Conservation (phyloP, 2,329 filamentous ascomycete genomes). For the Hypoxylon sp. region DNA sequence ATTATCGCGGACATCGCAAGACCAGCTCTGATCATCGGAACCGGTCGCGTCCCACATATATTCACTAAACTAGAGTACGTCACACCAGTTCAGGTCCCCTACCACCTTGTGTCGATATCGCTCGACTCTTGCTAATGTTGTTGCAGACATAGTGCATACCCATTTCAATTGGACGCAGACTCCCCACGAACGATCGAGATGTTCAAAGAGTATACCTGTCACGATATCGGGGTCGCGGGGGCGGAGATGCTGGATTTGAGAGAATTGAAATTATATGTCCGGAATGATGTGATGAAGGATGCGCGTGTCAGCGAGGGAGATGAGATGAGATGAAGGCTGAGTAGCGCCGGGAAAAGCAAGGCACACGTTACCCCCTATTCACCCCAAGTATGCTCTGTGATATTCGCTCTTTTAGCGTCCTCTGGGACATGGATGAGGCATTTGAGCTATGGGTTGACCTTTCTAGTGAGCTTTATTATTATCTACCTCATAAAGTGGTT, state of each 20-base stretch:
- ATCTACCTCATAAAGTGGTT: background rate
- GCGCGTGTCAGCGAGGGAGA: no score
- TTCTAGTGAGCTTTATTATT: background rate
- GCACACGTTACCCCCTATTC: background rate
- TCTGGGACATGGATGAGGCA: background rate
- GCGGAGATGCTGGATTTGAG: background rate
- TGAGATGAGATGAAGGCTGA: background rate
- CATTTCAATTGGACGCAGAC: slow-evolving; percentile 28
- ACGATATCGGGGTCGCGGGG: slow-evolving; percentile 7
- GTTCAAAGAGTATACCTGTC: slow-evolving; percentile 38
- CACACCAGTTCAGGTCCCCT: background rate
- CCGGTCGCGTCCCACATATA: background rate
- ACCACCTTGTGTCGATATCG: background rate
- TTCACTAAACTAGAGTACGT: background rate
- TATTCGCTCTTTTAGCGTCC: background rate
- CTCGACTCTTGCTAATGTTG: background rate
- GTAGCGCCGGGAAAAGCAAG: no score
- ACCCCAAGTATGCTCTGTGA: background rate
- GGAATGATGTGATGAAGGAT: background rate
- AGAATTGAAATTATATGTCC: slow-evolving; percentile 13
- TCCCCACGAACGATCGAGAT: slow-evolving; percentile 42
- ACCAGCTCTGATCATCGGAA: slow-evolving; percentile 45
- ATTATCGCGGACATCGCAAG: slow-evolving; percentile 57
- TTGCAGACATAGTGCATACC: slow-evolving; percentile 15
- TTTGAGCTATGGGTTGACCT: background rate